Conservation (phyloP, 352 stramenopile species). For the Phytophthora podocarpi region DNA sequence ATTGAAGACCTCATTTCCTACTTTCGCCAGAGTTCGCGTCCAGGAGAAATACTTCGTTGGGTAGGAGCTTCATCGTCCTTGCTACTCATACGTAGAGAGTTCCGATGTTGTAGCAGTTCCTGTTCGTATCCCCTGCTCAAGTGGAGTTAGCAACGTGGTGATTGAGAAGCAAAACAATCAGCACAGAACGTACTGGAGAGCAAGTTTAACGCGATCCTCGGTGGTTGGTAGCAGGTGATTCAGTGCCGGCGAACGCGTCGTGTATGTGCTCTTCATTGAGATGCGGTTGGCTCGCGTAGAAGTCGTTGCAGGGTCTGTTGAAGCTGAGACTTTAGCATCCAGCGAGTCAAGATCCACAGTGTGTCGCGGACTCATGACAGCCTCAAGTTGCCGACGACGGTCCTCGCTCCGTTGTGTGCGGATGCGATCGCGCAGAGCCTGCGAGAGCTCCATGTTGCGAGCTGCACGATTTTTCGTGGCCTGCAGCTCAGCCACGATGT, state of each 20-base stretch:
- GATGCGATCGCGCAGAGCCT: conserved; percentile 69
- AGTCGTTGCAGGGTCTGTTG: background rate
- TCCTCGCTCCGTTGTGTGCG: conserved; percentile 43
- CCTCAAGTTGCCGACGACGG: conserved; percentile 46
- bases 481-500: conserved; percentile 73
- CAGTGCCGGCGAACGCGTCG: conserved; percentile 61
- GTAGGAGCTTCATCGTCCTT: background rate
- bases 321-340: conserved; percentile 11
- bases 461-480: conserved; percentile 59
- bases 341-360: conserved; percentile 25
- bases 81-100: conserved; percentile 9
- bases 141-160: background rate
- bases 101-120: conserved; percentile 39
- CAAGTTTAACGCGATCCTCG: conserved; percentile 63
- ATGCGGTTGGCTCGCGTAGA: conserved; percentile 32
- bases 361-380: conserved; percentile 44
- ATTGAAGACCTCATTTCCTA: conserved; percentile 6
- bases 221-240: conserved; percentile 68
- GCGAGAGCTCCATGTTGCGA: conserved; percentile 70
- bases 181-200: conserved; percentile 43
- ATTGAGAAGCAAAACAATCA: background rate
- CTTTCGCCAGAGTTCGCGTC: conserved; percentile 23
- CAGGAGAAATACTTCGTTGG: conserved; percentile 4
- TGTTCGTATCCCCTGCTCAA: conserved; percentile 47
- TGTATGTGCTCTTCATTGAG: conserved; percentile 67